Percentiles rank a stretch among this genome's conserved stretches.
Conservation (phyloP, 2,329 filamentous ascomycete species). For the Aureobasidium sp. region DNA sequence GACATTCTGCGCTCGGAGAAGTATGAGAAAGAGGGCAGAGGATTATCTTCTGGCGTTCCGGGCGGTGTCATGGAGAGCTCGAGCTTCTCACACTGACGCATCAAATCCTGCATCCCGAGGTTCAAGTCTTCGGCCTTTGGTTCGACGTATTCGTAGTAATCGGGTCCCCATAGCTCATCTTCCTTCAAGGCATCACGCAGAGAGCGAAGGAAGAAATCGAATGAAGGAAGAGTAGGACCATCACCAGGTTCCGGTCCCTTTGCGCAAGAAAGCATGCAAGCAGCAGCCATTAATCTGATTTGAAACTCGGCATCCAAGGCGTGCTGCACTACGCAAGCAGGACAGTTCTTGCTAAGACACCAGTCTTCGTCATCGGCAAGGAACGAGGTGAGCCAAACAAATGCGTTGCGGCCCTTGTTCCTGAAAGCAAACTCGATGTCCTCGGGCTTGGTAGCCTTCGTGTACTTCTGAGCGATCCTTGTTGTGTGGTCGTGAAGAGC, state of each 20-base stretch:
- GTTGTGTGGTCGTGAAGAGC: constrained; percentile 51
- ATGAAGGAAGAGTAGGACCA: constrained; percentile 29
- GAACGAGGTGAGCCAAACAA: constrained; percentile 54
- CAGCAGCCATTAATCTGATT: constrained; percentile 41
- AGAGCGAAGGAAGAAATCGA: constrained; percentile 37
- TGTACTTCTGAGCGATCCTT: constrained; percentile 43
- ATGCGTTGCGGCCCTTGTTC: constrained; percentile 50
- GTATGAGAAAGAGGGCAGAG: constrained; percentile 19
- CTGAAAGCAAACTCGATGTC: constrained; percentile 53
- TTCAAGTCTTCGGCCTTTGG: constrained; percentile 37
- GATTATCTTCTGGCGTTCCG: constrained; percentile 17
- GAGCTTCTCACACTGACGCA: constrained; percentile 37
- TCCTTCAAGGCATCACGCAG: constrained; percentile 34
- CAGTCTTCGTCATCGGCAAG: constrained; percentile 50
- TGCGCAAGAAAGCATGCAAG: constrained; percentile 40
- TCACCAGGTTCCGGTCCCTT: constrained; percentile 30
- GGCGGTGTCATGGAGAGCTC: constrained; percentile 25
- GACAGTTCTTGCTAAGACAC: constrained; percentile 51
- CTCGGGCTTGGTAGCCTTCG: constrained; percentile 41
- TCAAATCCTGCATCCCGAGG: constrained; percentile 40
- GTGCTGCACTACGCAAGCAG: constrained; percentile 41
- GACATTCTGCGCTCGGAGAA: constrained; percentile 17
- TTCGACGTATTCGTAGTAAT: constrained; percentile 38
- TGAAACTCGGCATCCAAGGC: constrained; percentile 42
- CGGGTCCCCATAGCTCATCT: constrained; percentile 40